Percentiles rank a stretch among this genome's conserved stretches.
Conservation (phyloP, 2,329 filamentous ascomycete genomes). For the Cladosporium colombiae region DNA sequence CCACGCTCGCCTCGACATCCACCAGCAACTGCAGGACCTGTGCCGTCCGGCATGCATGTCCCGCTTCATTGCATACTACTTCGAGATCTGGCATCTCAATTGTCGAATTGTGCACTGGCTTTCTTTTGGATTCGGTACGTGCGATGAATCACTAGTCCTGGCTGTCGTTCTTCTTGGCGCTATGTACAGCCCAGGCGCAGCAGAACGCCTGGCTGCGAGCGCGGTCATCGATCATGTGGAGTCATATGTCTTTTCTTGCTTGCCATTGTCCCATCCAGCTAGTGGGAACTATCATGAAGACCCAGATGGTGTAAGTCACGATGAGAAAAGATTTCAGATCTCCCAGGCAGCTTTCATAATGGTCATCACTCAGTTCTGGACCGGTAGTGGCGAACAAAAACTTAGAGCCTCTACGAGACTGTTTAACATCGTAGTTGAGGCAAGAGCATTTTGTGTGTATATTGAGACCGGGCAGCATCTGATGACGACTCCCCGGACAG, state of each 20-base stretch:
- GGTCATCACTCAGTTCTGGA: background rate
- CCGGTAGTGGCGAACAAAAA: conserved; percentile 2
- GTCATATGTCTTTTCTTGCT: background rate
- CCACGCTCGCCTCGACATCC: background rate
- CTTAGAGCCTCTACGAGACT: conserved; percentile 3
- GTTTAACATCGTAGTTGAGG: background rate
- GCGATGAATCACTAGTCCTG: conserved; percentile 12
- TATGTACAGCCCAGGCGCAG: conserved; percentile 19
- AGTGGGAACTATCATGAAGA: background rate
- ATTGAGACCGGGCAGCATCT: background rate
- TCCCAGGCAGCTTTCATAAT: background rate
- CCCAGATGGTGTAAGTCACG: background rate
- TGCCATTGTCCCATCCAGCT: background rate
- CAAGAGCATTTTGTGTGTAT: background rate
- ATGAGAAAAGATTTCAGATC: background rate
- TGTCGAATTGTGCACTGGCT: background rate
- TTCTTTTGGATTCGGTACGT: conserved; percentile 11
- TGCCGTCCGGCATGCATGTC: background rate
- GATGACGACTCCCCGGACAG: background rate
- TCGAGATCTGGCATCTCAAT: conserved; percentile 18
- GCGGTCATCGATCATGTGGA: background rate
- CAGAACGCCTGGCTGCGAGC: conserved; percentile 13
- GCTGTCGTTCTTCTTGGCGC: conserved; percentile 20
- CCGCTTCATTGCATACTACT: background rate
- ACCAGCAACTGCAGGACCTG: background rate